These are phyloP conservation scores for Lactarius quietus DNA, from an alignment of 768 basidiomycete genomes.

Conservation along the genomic window DNA sequence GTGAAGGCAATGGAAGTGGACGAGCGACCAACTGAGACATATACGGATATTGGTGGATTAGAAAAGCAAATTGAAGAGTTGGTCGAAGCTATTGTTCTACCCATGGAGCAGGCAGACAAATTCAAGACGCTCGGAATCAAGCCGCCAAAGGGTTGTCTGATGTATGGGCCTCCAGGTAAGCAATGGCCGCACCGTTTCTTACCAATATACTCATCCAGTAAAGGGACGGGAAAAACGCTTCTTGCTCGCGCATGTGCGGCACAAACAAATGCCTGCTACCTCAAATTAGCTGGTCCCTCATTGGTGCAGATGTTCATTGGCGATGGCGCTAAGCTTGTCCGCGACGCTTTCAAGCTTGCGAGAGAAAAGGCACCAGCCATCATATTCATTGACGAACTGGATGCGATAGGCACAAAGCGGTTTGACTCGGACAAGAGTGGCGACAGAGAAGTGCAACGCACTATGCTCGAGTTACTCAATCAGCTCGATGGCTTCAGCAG, in stretches of 20 bases:
- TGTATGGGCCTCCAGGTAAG: conserved; percentile 97
- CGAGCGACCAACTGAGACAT: conserved; percentile 94
- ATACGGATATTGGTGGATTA: conserved; percentile 95
- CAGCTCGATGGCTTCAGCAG: conserved; percentile 98
- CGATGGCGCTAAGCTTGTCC: conserved; percentile 97
- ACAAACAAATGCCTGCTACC: conserved; percentile 95
- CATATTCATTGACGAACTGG: conserved; percentile 97
- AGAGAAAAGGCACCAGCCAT: conserved; percentile 99
- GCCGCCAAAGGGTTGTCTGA: conserved; percentile 95
- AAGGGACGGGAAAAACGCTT: conserved; percentile 95
- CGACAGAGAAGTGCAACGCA: conserved; percentile 98
- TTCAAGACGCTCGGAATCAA: conserved; percentile 98
- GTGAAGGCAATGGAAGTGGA: conserved; percentile 99
- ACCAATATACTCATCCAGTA: not conserved
- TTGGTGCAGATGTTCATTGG: conserved; percentile 99
- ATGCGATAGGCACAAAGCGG: conserved; percentile 98
- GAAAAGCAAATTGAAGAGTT: conserved; percentile 99
- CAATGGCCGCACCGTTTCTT: conserved; percentile 2
- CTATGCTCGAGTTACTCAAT: conserved; percentile 99
- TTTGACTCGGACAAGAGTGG: conserved; percentile 99
- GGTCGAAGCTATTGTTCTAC: conserved; percentile 95
- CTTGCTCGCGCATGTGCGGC: conserved; percentile 97
- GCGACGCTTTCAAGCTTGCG: conserved; percentile 96
- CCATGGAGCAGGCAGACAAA: conserved; percentile 98
- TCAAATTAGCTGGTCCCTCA: conserved; percentile 96